Percentiles rank a stretch among this genome's conserved stretches.
Conservation (phyloP, 495 filamentous ascomycete genomes). For the Ascobolus immersus region DNA sequence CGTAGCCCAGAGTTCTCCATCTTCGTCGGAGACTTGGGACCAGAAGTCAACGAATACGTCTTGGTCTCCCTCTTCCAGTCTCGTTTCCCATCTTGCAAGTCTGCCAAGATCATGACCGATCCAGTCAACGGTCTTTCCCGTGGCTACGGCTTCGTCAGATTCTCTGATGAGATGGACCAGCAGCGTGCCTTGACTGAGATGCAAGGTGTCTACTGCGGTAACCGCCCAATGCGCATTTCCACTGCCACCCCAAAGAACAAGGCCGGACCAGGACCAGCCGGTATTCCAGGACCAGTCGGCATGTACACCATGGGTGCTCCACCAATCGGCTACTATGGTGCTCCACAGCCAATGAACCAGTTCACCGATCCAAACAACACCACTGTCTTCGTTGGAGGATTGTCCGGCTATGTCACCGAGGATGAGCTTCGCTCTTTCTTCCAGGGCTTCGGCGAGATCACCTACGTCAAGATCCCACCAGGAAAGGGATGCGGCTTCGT, state of each 20-base stretch:
- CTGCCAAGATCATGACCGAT: constrained; percentile 99
- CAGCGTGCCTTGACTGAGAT: constrained; percentile 88
- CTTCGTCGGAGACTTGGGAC: constrained; percentile 92
- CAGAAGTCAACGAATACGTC: constrained; percentile 97
- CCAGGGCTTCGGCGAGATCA: constrained; percentile 98
- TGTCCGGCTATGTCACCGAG: constrained; percentile 96
- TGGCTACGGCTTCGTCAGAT: constrained; percentile 94
- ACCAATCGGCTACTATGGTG: constrained; percentile 57
- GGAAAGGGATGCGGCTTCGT: constrained; percentile 99
- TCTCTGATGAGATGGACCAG: constrained; percentile 80
- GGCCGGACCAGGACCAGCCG: constrained; percentile 31
- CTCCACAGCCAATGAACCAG: constrained; percentile 94
- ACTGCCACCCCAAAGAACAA: constrained; percentile 96
- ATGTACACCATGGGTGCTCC: constrained; percentile 48
- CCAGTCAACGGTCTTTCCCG: constrained; percentile 93
- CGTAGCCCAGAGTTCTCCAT: constrained; percentile 89
- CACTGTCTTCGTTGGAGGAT: constrained; percentile 91
- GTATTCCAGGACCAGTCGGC: constrained; percentile 21
- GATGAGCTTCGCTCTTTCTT: constrained; percentile 98
- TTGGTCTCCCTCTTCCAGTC: constrained; percentile 89
- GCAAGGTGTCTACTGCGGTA: constrained; percentile 98
- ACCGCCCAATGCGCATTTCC: constrained; percentile 95
- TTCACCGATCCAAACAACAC: constrained; percentile 99
- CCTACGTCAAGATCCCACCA: constrained; percentile 98
- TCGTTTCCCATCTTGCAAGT: constrained; percentile 92